Percentiles rank a stretch among this genome's conserved stretches.
Conservation (phyloP, 2,329 filamentous ascomycete species). For the Talaromyces sp. region DNA sequence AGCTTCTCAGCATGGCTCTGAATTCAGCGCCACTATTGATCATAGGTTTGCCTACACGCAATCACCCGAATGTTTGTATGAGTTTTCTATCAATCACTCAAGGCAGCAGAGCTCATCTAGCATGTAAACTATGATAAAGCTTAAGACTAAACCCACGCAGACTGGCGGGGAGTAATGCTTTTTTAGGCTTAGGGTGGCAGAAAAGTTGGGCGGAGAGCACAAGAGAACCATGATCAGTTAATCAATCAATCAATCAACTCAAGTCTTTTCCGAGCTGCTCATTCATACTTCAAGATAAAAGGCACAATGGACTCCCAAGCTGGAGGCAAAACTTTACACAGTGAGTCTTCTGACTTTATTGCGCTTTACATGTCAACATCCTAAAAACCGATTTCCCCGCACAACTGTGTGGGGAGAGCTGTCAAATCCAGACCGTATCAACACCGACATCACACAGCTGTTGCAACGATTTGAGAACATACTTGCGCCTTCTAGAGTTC, state of each 20-base stretch:
- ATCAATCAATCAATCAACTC: not conserved
- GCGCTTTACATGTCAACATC: not conserved
- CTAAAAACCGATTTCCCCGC: not conserved
- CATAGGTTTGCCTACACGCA: too few species aligned
- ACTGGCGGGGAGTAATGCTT: too few species aligned
- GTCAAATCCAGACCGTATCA: slow-evolving; percentile 39
- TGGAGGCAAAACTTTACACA: slow-evolving; percentile 28
- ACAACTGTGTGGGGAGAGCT: slow-evolving; percentile 10
- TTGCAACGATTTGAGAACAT: slow-evolving; percentile 56
- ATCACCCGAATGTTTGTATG: too few species aligned
- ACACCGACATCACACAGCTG: slow-evolving; percentile 43
- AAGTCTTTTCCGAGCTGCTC: not conserved
- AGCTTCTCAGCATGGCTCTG: not conserved
- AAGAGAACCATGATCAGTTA: not conserved
- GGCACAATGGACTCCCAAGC: slow-evolving; percentile 33
- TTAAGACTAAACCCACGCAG: too few species aligned
- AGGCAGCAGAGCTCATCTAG: too few species aligned
- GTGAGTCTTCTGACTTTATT: slow-evolving; percentile 17
- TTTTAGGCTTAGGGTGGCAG: too few species aligned
- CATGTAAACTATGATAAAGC: too few species aligned
- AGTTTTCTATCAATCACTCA: too few species aligned
- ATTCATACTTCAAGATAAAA: not conserved
- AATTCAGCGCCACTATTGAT: not conserved
- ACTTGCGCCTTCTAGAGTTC: slow-evolving; percentile 51
- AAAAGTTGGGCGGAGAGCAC: not conserved